These are phyloP conservation scores for Collybia mongolica DNA, from an alignment of 768 basidiomycete genomes.

Conservation along the genomic window DNA sequence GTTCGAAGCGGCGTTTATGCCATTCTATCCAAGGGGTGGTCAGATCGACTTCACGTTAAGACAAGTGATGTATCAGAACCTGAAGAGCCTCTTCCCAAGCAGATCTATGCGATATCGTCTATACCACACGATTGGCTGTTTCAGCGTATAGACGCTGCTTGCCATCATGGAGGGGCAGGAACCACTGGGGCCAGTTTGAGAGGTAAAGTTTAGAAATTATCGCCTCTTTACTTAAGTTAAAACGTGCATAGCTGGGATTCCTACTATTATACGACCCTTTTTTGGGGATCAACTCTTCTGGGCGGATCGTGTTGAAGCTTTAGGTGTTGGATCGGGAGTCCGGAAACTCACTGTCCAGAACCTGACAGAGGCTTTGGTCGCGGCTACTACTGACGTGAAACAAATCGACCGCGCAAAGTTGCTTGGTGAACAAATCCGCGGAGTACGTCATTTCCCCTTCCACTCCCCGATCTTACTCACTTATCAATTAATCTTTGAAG, in stretches of 20 bases:
- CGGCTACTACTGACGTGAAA: constrained; percentile 85
- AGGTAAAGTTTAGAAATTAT: constrained; percentile 47
- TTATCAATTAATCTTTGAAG: constrained; percentile 35
- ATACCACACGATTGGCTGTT: constrained; percentile 98
- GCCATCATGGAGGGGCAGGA: constrained; percentile 97
- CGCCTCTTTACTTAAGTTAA: constrained; percentile 1
- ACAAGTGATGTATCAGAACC: constrained; percentile 54
- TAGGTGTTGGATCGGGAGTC: constrained; percentile 87
- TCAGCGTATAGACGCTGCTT: constrained; percentile 90
- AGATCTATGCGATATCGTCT: constrained; percentile 83
- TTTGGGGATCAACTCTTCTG: constrained; percentile 99
- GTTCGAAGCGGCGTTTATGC: constrained; percentile 84
- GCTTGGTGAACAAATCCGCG: constrained; percentile 85
- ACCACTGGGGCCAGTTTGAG: constrained; percentile 93
- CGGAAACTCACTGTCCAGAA: constrained; percentile 82
- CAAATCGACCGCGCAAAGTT: constrained; percentile 84
- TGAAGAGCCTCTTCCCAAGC: constrained; percentile 69
- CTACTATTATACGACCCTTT: constrained; percentile 96
- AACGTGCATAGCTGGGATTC: constrained; percentile 69
- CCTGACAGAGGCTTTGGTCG: constrained; percentile 73
- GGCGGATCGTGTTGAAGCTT: constrained; percentile 96
- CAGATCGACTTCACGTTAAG: constrained; percentile 80
- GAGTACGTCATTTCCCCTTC: constrained; percentile 40
- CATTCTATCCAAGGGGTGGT: constrained; percentile 98
- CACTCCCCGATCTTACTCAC: background rate